Conservation (phyloP, 768 basidiomycete species). For the Serendipita sp. region DNA sequence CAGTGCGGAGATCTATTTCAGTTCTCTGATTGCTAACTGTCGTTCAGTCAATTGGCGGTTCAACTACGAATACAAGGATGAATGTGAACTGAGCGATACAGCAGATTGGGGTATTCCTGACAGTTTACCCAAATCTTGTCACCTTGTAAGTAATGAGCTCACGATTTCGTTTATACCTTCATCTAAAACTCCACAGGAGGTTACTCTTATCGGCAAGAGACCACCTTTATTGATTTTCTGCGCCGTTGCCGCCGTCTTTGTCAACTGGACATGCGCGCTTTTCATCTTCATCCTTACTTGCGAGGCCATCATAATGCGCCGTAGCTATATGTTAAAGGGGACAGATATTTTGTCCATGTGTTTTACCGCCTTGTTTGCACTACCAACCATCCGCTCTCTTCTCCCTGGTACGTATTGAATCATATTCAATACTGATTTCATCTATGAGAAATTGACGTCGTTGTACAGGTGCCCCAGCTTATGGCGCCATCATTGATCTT, state of each 20-base stretch:
- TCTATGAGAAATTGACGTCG: too few relatives aligned
- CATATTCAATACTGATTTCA: too few relatives aligned
- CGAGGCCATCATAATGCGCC: neutral
- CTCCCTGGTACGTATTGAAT: neutral
- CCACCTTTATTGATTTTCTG: neutral
- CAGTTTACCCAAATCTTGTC: neutral
- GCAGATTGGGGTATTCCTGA: neutral
- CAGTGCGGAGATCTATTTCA: neutral
- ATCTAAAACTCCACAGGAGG: neutral
- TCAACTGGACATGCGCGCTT: neutral
- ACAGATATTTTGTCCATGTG: neutral
- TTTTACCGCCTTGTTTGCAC: neutral
- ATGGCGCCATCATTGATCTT: too few relatives aligned
- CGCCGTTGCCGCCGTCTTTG: neutral
- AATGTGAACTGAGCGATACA: neutral
- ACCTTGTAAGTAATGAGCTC: neutral
- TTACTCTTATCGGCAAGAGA: neutral
- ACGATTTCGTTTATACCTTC: neutral
- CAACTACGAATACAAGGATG: neutral
- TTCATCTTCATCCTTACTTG: constrained; percentile 4
- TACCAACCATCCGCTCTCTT: neutral
- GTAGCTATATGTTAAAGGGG: neutral
- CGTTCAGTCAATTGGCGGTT: constrained; percentile 2
- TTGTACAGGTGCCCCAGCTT: too few relatives aligned
- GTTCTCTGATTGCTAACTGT: neutral